Percentiles rank a stretch among this genome's conserved stretches.
Evolutionary conservation across 345 rosid genomes (phyloP).

Genomic region (Eucalyptus globulus): DNA sequence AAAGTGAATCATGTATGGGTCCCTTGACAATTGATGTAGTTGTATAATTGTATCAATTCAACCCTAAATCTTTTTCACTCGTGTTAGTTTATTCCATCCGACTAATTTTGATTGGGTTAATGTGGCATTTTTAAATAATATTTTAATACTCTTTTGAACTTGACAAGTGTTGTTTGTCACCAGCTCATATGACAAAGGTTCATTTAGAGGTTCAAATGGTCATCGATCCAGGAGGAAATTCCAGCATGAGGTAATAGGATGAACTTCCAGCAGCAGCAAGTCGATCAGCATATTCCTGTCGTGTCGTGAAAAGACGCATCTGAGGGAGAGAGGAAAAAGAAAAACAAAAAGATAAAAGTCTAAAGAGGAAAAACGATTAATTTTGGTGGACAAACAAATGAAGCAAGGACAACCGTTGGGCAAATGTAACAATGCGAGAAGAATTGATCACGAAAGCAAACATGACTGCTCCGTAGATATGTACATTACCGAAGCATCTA

Average conservation of each 20-base stretch:
- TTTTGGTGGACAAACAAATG: background rate
- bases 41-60: fast-evolving
- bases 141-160: too few relatives aligned
- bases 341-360: background rate
- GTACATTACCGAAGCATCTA: background rate
- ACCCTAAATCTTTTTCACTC: fast-evolving
- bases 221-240: too few relatives aligned
- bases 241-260: too few relatives aligned
- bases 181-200: too few relatives aligned
- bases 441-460: background rate
- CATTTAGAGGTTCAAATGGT: too few relatives aligned
- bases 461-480: background rate
- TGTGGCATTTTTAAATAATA: too few relatives aligned
- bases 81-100: too few relatives aligned
- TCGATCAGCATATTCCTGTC: too few relatives aligned
- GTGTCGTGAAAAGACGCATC: constrained; percentile 85
- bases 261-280: too few relatives aligned
- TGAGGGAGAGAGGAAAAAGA: background rate
- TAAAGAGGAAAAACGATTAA: background rate
- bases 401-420: background rate
- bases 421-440: background rate
- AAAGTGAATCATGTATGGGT: too few relatives aligned
- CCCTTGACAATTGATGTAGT: fast-evolving
- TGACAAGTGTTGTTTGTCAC: too few relatives aligned
- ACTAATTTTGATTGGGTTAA: too few relatives aligned